Base-by-base conservation (phyloP, 805 yeast species). In the Saccharomycopsis amapae region DNA sequence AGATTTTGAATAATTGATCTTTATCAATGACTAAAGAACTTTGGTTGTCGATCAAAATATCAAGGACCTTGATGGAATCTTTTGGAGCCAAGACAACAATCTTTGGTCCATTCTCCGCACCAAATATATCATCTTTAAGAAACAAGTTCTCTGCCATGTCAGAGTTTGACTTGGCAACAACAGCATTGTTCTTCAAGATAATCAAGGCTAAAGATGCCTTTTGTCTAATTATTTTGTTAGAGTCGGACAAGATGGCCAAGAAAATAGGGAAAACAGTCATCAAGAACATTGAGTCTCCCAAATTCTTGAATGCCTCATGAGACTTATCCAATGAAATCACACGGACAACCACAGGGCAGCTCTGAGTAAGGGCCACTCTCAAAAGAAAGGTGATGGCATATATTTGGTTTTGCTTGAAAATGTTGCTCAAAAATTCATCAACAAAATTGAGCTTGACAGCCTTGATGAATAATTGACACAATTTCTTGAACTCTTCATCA, bases 71-170 rank as follows among this genome's bases (percentile, higher is more conserved):
- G 18, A 61, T 62, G n/a, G 78, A 76, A 58, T 87, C 95, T 38
- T 74, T 74, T 31, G 87, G 82, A 19, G 81, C 64, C 22, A 85
- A 68, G 44, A 80, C 66, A 22, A 81, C 75, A 42, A 83, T 61
- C 15, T 68, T 64, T 10, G 65, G 56, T 2, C 75, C 67, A 10
- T 67, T 55, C 6, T 66, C 60, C 2, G 57, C 57, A 10, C 82
- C 87, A 58, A 82, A 89, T 13, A 87, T 67, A 38, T 70, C 67
- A 15, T 74, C 68, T 25, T 71, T 71, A 61, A 81, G 60, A 51
- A 75, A 70, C 10, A 42, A 20, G 20, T 39, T 42, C 15, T 44
- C 49, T 13, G 35, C 31, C 13, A 45, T 17, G 2, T 32, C 38
- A 4, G 17, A 19, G 30, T 43, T 76, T 44, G 82, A 62, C n/a